A percentile compares a stretch with the other conserved stretches of the same genome.
Evolutionary conservation across 1,284 basidiomycete genomes (phyloP).

Genomic region (Rhodotorula sp.): DNA sequence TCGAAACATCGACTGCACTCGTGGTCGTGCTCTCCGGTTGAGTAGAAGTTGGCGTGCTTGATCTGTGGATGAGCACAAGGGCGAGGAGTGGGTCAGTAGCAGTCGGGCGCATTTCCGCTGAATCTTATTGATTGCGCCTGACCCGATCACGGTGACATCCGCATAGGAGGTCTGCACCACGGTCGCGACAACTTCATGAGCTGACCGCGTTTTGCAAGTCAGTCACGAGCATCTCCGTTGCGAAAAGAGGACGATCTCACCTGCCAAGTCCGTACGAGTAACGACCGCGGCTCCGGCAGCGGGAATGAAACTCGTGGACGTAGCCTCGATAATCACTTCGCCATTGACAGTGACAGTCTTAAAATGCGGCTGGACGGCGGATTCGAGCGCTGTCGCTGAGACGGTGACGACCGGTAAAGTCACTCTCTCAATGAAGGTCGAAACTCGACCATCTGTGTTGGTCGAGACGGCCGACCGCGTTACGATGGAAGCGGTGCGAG

Average conservation of each 20-base stretch:
- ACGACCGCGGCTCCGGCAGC: constrained; percentile 5
- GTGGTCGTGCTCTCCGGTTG: no score
- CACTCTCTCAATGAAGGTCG: neutral
- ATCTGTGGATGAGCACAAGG: no score
- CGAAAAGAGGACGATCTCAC: neutral
- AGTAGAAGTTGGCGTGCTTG: no score
- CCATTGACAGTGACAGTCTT: constrained; percentile 13
- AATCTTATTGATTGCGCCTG: neutral
- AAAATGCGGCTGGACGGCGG: neutral
- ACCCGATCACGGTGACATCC: neutral
- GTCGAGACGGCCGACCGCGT: constrained; percentile 4
- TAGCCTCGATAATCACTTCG: constrained; percentile 7
- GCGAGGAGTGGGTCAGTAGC: no score
- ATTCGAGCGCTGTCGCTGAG: neutral
- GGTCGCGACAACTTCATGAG: neutral
- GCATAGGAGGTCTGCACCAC: neutral
- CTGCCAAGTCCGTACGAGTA: neutral
- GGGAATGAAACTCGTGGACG: neutral
- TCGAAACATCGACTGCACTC: no score
- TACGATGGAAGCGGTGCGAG: neutral
- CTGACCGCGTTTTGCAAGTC: neutral
- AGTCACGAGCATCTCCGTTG: neutral
- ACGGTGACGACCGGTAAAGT: constrained; percentile 10
- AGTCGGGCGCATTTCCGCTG: no score
- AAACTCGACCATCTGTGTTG: neutral